Evolutionary conservation across 306 rosid genomes (phyloP).

Genomic region (Fagus crenata): DNA sequence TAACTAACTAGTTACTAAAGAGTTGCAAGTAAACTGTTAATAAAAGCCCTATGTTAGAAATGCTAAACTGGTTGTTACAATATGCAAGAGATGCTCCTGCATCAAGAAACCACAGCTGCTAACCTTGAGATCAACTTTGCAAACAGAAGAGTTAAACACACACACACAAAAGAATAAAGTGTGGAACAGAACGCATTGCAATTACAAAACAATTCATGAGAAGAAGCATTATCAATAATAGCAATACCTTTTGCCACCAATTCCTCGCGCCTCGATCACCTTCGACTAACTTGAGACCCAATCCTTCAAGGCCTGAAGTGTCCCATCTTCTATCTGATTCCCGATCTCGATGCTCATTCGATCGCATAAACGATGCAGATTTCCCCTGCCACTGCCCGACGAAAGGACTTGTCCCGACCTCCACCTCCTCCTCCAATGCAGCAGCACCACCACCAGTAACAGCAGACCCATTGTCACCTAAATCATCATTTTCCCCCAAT

Average conservation of each 20-base stretch:
- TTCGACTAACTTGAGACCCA: slow-evolving; percentile 75
- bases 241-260: slow-evolving; percentile 91
- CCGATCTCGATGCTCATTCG: slow-evolving; percentile 56
- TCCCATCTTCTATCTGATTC: slow-evolving; percentile 65
- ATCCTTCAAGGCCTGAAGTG: slow-evolving; percentile 70
- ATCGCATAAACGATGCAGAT: slow-evolving; percentile 62
- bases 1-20: too few species aligned
- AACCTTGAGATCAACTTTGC: not conserved
- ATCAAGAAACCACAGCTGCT: not conserved
- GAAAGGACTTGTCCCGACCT: slow-evolving; percentile 54
- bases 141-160: not conserved
- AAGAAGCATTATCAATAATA: not conserved
- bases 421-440: slow-evolving; percentile 36
- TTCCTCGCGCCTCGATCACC: slow-evolving; percentile 80
- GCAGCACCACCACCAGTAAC: slow-evolving; percentile 17
- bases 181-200: slow-evolving; percentile 1
- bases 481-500: slow-evolving; percentile 19
- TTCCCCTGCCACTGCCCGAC: slow-evolving; percentile 95
- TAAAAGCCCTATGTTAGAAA: too few species aligned
- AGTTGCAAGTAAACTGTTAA: too few species aligned
- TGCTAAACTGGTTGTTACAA: too few species aligned
- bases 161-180: not conserved
- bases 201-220: not conserved
- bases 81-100: too few species aligned
- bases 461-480: slow-evolving; percentile 34